phyloP scores from a whole-genome alignment of 2,329 filamentous ascomycete species.

The Colletotrichum eleusines region DNA sequence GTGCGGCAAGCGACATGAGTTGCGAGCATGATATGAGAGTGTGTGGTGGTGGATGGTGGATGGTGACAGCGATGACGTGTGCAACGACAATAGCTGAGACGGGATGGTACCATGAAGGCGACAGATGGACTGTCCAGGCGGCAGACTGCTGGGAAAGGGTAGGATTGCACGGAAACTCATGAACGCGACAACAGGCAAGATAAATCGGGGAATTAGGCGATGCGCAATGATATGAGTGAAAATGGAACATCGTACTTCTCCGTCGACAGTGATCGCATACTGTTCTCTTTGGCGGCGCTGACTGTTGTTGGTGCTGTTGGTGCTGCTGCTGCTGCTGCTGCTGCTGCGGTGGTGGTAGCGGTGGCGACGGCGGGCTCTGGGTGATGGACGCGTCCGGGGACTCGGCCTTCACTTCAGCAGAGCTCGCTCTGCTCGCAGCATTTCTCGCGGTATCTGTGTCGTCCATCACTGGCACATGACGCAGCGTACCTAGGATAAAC shows the following conservation, averaged over 20 bases:
- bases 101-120: constrained; percentile 33
- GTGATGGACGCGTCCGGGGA: constrained; percentile 36
- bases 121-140: constrained; percentile 39
- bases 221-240: constrained; percentile 9
- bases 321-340: constrained; percentile 4
- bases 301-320: constrained; percentile 12
- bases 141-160: constrained; percentile 42
- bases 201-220: constrained; percentile 9
- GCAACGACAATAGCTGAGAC: constrained; percentile 21
- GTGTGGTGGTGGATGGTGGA: constrained; percentile 5
- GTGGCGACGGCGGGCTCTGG: constrained; percentile 16
- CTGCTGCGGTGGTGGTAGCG: constrained; percentile 10
- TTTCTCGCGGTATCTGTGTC: constrained; percentile 42
- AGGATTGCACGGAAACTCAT: constrained; percentile 43
- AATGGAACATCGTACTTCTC: constrained; percentile 52
- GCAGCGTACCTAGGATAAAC: constrained; percentile 13
- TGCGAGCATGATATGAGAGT: constrained; percentile 37
- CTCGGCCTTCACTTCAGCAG: constrained; percentile 41
- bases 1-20: constrained; percentile 9
- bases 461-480: constrained; percentile 40
- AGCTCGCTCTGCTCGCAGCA: constrained; percentile 41
- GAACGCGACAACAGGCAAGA: constrained; percentile 19
- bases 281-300: constrained; percentile 49
- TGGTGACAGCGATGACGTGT: constrained; percentile 30
- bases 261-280: constrained; percentile 61